Evolutionary conservation across 2,329 filamentous ascomycete genomes (phyloP), one percentile per base, ranked within the genome.

Genomic region (Trichoderma hamatum): DNA sequence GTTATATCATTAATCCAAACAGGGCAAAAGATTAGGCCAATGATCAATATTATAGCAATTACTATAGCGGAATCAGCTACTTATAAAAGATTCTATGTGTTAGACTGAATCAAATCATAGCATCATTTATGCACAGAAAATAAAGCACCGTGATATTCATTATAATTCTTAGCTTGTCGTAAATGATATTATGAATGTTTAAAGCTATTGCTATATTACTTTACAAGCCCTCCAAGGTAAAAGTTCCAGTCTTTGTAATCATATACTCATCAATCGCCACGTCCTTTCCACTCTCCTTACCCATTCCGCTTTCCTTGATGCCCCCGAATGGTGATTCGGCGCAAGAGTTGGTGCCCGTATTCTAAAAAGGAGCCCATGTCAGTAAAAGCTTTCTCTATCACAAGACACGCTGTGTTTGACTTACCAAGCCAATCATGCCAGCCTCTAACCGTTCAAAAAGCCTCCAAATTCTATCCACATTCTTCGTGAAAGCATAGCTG

Each of bases 401-500:
- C 43, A 1, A 2, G 6, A 32, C 3, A 3, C 2, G 21, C 10
- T 30, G 16, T 21, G 54, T 11, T 16, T 3, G 43, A 84, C 74
- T 66, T 70, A 79, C 78, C 66, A 80, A 68, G 14, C 78, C 78
- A 62, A 80, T 73, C 77, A 80, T 80, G 14, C 79, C 78, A 19
- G 76, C 79, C 65, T 90, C 85, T 36, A 90, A 77, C 24, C 77
- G 80, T 71, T 84, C 82, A 28, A 81, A 80, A 34, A 85, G 77
- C 34, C 82, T 77, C 78, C 80, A 82, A 21, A 79, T 74, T 3
- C 82, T 73, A 52, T 77, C 77, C n/a, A 81, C 73, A 72, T 84
- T 76, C 69, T 78, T 77, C 55, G 79, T 90, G 79, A 89, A 92
- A 79, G 92, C 91, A 78, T 92, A 92, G 2, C 88, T 90, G 0